Conservation (phyloP, 768 basidiomycete genomes). For the Tylopilus sp. region DNA sequence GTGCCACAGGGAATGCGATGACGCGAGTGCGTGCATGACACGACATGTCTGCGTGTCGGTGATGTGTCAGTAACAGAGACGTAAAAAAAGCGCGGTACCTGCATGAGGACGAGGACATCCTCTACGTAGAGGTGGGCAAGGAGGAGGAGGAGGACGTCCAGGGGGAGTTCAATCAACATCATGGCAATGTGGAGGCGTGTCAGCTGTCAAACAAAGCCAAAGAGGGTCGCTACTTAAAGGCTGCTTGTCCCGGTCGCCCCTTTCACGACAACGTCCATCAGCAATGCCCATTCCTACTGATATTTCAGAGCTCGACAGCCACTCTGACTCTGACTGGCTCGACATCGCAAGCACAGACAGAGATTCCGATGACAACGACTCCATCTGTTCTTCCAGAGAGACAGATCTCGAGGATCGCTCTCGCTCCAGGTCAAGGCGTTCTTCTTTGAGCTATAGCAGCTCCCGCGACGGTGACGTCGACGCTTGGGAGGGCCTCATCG, state of each 20-base stretch:
- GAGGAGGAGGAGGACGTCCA: conserved; percentile 43
- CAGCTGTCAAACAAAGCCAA: conserved; percentile 28
- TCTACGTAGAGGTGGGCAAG: conserved; percentile 30
- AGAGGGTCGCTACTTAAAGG: conserved; percentile 17
- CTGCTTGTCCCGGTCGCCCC: conserved; percentile 23
- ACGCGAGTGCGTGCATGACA: conserved; percentile 50
- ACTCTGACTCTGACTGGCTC: conserved; percentile 84
- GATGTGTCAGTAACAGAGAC: conserved; percentile 6
- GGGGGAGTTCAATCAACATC: conserved; percentile 35
- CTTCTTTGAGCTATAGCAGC: conserved; percentile 67
- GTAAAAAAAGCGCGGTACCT: conserved; percentile 39
- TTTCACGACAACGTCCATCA: conserved; percentile 25
- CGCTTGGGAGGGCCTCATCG: conserved; percentile 75
- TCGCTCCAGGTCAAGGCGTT: conserved; percentile 59
- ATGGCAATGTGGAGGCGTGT: not conserved
- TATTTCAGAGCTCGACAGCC: conserved; percentile 60
- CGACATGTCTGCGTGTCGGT: conserved; percentile 54
- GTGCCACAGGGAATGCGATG: conserved; percentile 57
- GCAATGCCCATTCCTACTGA: conserved; percentile 35
- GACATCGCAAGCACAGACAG: conserved; percentile 64
- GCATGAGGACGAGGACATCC: conserved; percentile 47
- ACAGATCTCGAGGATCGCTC: conserved; percentile 58
- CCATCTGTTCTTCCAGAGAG: conserved; percentile 50
- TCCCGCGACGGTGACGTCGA: conserved; percentile 68
- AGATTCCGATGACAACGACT: conserved; percentile 70